Conservation (phyloP, 495 filamentous ascomycete species). For the Immersiella caudata region DNA sequence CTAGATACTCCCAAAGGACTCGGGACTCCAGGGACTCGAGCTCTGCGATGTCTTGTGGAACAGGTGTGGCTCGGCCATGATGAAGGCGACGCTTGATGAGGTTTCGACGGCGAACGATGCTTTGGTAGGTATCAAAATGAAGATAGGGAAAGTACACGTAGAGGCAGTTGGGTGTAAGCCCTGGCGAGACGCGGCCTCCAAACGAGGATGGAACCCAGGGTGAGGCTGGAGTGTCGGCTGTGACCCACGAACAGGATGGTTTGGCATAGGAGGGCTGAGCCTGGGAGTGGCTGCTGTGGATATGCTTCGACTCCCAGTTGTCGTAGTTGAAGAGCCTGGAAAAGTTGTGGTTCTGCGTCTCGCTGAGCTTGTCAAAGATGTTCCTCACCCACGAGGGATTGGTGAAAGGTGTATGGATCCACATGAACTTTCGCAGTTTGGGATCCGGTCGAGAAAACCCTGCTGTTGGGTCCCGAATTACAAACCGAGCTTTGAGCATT, state of each 20-base stretch:
- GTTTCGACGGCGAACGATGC: constrained; percentile 60
- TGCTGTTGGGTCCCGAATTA: constrained; percentile 34
- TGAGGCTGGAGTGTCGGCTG: constrained; percentile 39
- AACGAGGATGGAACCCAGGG: constrained; percentile 38
- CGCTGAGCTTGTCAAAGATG: constrained; percentile 43
- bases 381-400: constrained; percentile 67
- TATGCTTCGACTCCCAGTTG: constrained; percentile 50
- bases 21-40: constrained; percentile 59
- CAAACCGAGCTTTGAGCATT: constrained; percentile 24
- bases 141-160: constrained; percentile 58
- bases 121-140: constrained; percentile 68
- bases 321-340: constrained; percentile 54
- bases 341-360: constrained; percentile 40
- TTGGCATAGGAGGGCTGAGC: constrained; percentile 51
- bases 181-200: constrained; percentile 31
- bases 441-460: constrained; percentile 47
- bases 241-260: constrained; percentile 48
- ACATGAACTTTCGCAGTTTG: constrained; percentile 55
- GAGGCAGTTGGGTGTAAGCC: constrained; percentile 46
- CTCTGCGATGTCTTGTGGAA: constrained; percentile 55
- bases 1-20: constrained; percentile 66
- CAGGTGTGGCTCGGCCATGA: constrained; percentile 61
- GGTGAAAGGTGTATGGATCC: constrained; percentile 69
- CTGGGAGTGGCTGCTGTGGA: constrained; percentile 49
- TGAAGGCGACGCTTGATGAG: constrained; percentile 57